Evolutionary conservation across 768 basidiomycete genomes (phyloP).

Genomic region (Sarcomyxa edulis): DNA sequence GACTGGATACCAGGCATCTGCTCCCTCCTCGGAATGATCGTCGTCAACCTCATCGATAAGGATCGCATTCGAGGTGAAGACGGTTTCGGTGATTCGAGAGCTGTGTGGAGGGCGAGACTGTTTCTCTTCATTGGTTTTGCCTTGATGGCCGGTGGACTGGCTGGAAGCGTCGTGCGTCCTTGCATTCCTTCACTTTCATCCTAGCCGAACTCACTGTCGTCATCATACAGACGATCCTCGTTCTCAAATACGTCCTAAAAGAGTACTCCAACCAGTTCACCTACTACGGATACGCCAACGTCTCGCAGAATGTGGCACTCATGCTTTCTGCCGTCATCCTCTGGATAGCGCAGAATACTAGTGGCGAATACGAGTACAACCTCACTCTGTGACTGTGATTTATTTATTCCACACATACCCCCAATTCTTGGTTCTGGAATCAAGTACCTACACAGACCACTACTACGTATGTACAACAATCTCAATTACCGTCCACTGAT

Average conservation of each 20-base stretch:
- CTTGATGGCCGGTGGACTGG: constrained; percentile 94
- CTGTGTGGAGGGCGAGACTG: constrained; percentile 88
- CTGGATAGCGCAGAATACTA: constrained; percentile 86
- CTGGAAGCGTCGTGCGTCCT: constrained; percentile 84
- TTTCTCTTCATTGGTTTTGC: constrained; percentile 95
- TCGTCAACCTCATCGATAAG: constrained; percentile 95
- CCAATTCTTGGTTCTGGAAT: too few species aligned
- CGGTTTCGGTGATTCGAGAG: constrained; percentile 72
- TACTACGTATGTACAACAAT: too few species aligned
- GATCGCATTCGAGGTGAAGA: constrained; percentile 78
- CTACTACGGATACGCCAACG: constrained; percentile 93
- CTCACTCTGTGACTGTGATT: constrained; percentile 72
- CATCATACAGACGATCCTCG: constrained; percentile 66
- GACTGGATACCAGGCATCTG: constrained; percentile 98
- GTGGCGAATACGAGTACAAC: constrained; percentile 91
- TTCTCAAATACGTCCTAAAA: constrained; percentile 84
- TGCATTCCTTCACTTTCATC: not conserved
- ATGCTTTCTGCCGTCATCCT: constrained; percentile 85
- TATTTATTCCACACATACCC: too few species aligned
- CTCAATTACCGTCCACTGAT: too few species aligned
- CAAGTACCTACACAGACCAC: too few species aligned
- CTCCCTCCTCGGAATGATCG: constrained; percentile 85
- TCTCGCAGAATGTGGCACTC: constrained; percentile 85
- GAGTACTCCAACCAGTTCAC: constrained; percentile 69
- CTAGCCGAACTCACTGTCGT: constrained; percentile 3